Evolutionary conservation across 179 eudicot genomes (phyloP).

Genomic region (Corrigiola litoralis): DNA sequence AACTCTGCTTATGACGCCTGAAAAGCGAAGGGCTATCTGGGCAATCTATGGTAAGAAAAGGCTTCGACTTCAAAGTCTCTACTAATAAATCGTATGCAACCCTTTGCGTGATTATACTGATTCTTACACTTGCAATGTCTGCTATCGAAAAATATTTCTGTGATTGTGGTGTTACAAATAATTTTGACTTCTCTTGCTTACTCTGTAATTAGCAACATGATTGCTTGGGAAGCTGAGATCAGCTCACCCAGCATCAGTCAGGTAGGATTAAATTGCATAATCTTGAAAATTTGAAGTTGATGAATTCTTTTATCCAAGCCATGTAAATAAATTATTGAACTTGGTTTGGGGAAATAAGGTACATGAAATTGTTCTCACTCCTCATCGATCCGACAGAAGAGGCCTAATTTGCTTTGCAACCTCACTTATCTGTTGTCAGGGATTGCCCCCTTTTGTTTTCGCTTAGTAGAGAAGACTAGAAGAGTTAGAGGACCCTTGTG

Average conservation of each 20-base stretch:
- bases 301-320: too few species aligned
- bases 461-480: too few species aligned
- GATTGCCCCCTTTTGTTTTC: background rate
- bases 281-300: background rate
- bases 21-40: slow-evolving; percentile 80
- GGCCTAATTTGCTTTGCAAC: background rate
- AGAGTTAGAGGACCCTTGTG: background rate
- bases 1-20: slow-evolving; percentile 79
- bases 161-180: background rate
- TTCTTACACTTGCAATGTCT: background rate
- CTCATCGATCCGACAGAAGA: background rate
- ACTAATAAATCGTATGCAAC: background rate
- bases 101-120: background rate
- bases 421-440: background rate
- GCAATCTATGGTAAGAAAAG: slow-evolving; percentile 67
- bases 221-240: background rate
- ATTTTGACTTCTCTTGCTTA: background rate
- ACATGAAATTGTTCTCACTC: background rate
- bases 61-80: background rate
- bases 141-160: background rate
- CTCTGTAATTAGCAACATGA: background rate
- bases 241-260: background rate
- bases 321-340: too few species aligned
- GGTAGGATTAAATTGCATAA: background rate
- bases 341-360: background rate